Evolutionary conservation across 768 basidiomycete species (phyloP).

Genomic region (Leccinum incarnatum): DNA sequence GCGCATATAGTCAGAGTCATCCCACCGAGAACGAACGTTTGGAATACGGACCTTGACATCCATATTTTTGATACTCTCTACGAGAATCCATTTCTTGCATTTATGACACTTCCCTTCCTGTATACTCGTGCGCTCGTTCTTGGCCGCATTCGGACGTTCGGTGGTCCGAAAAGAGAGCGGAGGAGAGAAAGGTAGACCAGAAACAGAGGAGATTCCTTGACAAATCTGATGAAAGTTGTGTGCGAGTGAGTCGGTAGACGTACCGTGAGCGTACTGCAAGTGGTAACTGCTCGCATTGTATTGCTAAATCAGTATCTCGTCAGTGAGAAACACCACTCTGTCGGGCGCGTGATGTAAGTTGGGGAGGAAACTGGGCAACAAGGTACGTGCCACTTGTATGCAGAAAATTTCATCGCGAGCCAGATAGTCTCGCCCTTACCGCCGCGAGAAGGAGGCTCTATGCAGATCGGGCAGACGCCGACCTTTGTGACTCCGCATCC

Average conservation of each 20-base stretch:
- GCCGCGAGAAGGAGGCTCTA: slow-evolving; percentile 56
- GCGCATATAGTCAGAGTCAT: neutral
- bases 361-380: neutral
- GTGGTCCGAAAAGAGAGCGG: slow-evolving; percentile 59
- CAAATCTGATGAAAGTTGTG: slow-evolving; percentile 2
- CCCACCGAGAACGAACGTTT: neutral
- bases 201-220: slow-evolving; percentile 67
- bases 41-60: slow-evolving; percentile 56
- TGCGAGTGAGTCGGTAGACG: slow-evolving; percentile 5
- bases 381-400: slow-evolving; percentile 69
- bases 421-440: slow-evolving; percentile 64
- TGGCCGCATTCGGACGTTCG: slow-evolving; percentile 45
- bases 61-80: slow-evolving; percentile 73
- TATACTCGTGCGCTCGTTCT: slow-evolving; percentile 57
- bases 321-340: slow-evolving; percentile 17
- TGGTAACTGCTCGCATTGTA: slow-evolving; percentile 55
- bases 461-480: slow-evolving; percentile 76
- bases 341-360: slow-evolving; percentile 3
- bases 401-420: slow-evolving; percentile 78
- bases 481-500: slow-evolving; percentile 67
- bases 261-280: slow-evolving; percentile 80
- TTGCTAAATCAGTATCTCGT: slow-evolving; percentile 5
- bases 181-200: slow-evolving; percentile 74
- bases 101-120: slow-evolving; percentile 77
- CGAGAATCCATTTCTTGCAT: slow-evolving; percentile 66